phyloP scores from a whole-genome alignment of 2,329 filamentous ascomycete species.

The Sclerotinia subarctica region DNA sequence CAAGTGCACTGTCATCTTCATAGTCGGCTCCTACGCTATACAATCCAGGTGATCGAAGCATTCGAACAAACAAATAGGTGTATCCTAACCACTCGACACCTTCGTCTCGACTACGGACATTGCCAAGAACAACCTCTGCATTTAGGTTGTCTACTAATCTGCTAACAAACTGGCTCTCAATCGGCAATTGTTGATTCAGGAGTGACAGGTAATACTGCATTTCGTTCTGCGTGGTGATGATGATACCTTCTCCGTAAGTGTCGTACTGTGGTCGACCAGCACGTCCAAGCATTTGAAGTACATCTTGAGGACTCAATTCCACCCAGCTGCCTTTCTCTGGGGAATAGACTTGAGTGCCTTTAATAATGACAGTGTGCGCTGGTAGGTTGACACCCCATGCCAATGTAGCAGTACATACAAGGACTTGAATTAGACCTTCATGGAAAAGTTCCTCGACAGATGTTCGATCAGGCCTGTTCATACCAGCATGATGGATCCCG shows the following conservation, averaged over 20 bases:
- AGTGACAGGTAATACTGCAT: constrained; percentile 97
- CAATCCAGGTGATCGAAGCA: constrained; percentile 90
- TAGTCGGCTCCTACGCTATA: constrained; percentile 97
- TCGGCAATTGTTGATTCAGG: constrained; percentile 94
- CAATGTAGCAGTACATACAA: constrained; percentile 96
- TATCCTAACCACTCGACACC: constrained; percentile 99
- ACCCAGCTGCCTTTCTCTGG: constrained; percentile 99
- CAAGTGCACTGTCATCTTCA: constrained; percentile 82
- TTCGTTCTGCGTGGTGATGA: constrained; percentile 92
- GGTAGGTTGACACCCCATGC: constrained; percentile 99
- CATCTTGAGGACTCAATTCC: constrained; percentile 93
- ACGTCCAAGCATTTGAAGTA: constrained; percentile 97
- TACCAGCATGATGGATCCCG: constrained; percentile 96
- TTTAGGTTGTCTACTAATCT: constrained; percentile 94
- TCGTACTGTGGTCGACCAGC: constrained; percentile 95
- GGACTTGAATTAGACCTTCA: constrained; percentile 86
- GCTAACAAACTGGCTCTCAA: constrained; percentile 93
- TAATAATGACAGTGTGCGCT: constrained; percentile 97
- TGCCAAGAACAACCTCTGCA: constrained; percentile 91
- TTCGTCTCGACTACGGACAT: constrained; percentile 86
- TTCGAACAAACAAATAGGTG: constrained; percentile 95
- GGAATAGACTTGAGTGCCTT: constrained; percentile 96
- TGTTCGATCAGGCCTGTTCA: constrained; percentile 91
- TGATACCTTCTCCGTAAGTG: constrained; percentile 96
- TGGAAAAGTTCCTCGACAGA: constrained; percentile 94